Conservation (phyloP, 2,329 filamentous ascomycete species). For the Trichophyton benhamiae region DNA sequence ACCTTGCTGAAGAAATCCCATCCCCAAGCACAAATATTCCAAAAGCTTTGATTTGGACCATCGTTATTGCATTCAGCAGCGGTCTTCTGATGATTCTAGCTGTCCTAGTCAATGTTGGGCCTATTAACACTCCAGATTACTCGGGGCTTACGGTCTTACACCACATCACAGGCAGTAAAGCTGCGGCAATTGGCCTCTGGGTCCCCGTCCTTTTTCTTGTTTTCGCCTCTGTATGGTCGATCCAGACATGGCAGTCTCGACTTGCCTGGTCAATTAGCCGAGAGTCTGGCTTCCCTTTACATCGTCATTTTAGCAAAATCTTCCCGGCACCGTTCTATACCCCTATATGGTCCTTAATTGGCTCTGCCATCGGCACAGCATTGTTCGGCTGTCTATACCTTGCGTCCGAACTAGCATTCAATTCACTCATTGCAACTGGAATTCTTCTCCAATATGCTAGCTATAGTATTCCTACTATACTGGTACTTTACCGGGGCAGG, state of each 20-base stretch:
- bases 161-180: slow-evolving; percentile 3
- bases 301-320: slow-evolving; percentile 3
- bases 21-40: slow-evolving; percentile 4
- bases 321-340: slow-evolving; percentile 1
- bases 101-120: not conserved
- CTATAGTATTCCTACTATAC: not conserved
- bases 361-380: not conserved
- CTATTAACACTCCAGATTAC: not conserved
- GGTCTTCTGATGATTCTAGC: not conserved
- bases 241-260: slow-evolving; percentile 4
- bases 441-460: slow-evolving; percentile 2
- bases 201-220: not conserved
- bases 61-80: not conserved
- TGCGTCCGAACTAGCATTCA: not conserved
- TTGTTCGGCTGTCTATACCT: not conserved
- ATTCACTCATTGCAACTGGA: slow-evolving; percentile 1
- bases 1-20: not conserved
- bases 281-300: slow-evolving; percentile 2
- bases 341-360: slow-evolving; percentile 1
- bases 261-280: slow-evolving; percentile 1
- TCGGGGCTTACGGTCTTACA: not conserved
- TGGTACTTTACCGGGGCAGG: not conserved
- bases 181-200: not conserved
- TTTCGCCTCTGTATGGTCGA: slow-evolving; percentile 2
- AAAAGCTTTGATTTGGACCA: slow-evolving; percentile 3